Evolutionary conservation across 2,329 filamentous ascomycete genomes (phyloP).

Genomic region (Purpureocillium lavendulum): DNA sequence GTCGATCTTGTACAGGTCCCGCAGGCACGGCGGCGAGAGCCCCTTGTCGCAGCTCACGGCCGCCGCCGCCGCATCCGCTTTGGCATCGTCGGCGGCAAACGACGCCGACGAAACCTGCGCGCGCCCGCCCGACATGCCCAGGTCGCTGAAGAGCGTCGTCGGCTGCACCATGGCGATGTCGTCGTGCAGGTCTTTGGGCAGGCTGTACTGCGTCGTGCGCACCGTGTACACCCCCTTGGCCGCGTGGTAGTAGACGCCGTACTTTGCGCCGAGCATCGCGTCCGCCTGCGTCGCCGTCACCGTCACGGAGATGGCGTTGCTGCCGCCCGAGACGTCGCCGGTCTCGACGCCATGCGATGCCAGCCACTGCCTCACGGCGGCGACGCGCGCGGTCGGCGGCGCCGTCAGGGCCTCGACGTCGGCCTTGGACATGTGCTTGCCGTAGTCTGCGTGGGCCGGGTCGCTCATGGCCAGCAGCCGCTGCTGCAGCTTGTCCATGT

Average conservation of each 20-base stretch:
- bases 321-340: constrained; percentile 3
- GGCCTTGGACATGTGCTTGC: constrained; percentile 8
- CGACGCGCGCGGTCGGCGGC: constrained; percentile 3
- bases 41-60: too few species aligned
- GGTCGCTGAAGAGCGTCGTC: constrained; percentile 6
- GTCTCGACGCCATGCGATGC: constrained; percentile 4
- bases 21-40: constrained; percentile 3
- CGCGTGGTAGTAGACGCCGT: background rate
- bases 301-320: background rate
- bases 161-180: constrained; percentile 6
- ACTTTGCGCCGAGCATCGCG: background rate
- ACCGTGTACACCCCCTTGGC: background rate
- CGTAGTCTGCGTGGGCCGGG: constrained; percentile 5
- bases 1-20: constrained; percentile 5
- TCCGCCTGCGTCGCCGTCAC: background rate
- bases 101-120: too few species aligned
- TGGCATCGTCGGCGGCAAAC: too few species aligned
- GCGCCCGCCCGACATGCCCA: background rate
- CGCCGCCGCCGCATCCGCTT: too few species aligned
- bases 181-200: constrained; percentile 1
- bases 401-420: constrained; percentile 7
- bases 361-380: constrained; percentile 6
- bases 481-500: constrained; percentile 5
- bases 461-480: constrained; percentile 5
- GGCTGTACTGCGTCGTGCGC: constrained; percentile 2